phyloP scores from a whole-genome alignment of 1,284 basidiomycete species.

The Marasmius tenuissimus region DNA sequence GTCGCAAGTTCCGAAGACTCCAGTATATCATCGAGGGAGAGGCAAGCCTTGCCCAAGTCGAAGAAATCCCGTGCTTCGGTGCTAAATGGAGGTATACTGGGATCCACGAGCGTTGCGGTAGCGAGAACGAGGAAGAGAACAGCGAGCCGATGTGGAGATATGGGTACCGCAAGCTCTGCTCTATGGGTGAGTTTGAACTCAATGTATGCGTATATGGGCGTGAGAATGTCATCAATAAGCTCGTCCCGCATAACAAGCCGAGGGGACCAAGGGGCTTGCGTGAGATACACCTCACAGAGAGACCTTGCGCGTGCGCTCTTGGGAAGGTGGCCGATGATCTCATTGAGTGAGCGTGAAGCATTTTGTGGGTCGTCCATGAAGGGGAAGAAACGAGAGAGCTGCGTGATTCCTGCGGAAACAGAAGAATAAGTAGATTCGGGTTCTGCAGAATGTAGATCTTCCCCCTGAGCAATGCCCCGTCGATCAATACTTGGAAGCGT shows the following conservation, averaged over 20 bases:
- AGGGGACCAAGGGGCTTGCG: slow-evolving; percentile 30
- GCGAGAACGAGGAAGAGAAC: slow-evolving; percentile 52
- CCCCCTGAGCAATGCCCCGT: too few relatives aligned
- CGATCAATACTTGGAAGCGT: too few relatives aligned
- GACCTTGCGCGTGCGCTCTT: slow-evolving; percentile 33
- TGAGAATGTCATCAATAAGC: slow-evolving; percentile 4
- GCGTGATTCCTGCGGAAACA: background rate
- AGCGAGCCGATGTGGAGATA: slow-evolving; percentile 44
- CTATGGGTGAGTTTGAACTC: background rate
- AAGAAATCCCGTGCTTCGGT: slow-evolving; percentile 4
- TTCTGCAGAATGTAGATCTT: too few relatives aligned
- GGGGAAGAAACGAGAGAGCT: slow-evolving; percentile 4
- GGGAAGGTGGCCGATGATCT: slow-evolving; percentile 29
- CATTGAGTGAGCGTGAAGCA: background rate
- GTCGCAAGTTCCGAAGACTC: slow-evolving; percentile 51
- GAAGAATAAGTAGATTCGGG: background rate
- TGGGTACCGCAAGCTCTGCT: background rate
- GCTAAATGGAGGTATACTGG: slow-evolving; percentile 32
- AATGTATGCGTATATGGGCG: background rate
- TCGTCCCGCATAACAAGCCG: background rate
- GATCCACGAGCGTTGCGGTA: slow-evolving; percentile 50
- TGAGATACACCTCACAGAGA: slow-evolving; percentile 40
- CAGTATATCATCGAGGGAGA: slow-evolving; percentile 31
- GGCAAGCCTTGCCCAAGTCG: slow-evolving; percentile 46
- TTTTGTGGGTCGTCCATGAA: slow-evolving; percentile 1